These are phyloP conservation scores for Sugiyamaella paludigena DNA, from an alignment of 1,139 yeast species.

Conservation along the genomic window DNA sequence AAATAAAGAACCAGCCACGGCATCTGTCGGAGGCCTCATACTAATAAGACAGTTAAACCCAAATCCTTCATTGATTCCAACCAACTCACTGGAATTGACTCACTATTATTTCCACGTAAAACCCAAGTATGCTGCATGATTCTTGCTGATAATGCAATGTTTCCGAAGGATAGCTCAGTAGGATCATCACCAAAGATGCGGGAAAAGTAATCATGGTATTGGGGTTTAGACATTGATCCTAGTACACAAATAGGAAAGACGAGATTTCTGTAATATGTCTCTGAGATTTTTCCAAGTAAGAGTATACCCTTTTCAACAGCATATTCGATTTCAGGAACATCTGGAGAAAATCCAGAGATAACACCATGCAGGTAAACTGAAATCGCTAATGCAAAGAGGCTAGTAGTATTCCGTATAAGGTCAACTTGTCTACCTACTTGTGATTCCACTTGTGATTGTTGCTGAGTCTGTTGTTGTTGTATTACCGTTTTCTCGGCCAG, in stretches of 20 bases:
- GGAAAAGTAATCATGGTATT: slow-evolving; percentile 8
- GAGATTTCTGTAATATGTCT: slow-evolving; percentile 16
- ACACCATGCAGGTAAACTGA: slow-evolving; percentile 17
- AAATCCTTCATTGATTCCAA: slow-evolving; percentile 17
- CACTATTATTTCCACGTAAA: slow-evolving; percentile 1
- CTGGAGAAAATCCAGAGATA: slow-evolving; percentile 18
- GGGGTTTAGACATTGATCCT: slow-evolving; percentile 16
- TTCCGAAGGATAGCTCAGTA: slow-evolving; percentile 15
- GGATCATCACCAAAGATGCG: slow-evolving; percentile 13
- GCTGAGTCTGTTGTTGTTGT: no score
- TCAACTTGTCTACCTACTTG: no score
- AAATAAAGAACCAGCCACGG: neutral
- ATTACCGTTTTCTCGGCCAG: neutral
- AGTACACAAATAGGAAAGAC: slow-evolving; percentile 18
- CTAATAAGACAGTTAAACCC: slow-evolving; percentile 14
- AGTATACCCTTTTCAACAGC: slow-evolving; percentile 15
- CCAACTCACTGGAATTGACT: slow-evolving; percentile 13
- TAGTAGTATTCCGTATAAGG: slow-evolving; percentile 15
- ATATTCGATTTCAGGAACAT: slow-evolving; percentile 13
- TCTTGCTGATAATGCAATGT: slow-evolving; percentile 10
- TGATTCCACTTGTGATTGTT: no score
- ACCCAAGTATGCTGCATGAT: slow-evolving; percentile 17
- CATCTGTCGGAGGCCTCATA: neutral
- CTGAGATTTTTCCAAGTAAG: slow-evolving; percentile 15
- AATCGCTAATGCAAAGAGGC: slow-evolving; percentile 17